Conservation (phyloP, 1,284 basidiomycete species). For the Salmacisia buchloeana region DNA sequence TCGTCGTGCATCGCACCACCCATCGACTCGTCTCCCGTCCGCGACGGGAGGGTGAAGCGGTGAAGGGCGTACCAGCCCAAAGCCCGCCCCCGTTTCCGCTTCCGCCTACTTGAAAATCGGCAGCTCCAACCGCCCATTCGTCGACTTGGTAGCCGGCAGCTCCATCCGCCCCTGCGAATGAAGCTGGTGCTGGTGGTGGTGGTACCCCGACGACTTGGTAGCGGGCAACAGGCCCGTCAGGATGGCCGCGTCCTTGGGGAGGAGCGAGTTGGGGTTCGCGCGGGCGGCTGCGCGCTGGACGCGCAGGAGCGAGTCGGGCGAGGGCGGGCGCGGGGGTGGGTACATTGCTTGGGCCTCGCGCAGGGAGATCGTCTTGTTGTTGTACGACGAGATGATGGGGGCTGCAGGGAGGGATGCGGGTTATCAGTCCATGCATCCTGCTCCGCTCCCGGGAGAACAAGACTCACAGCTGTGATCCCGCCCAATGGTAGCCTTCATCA, state of each 20-base stretch:
- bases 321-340: slow-evolving; percentile 87
- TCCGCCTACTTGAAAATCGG: too few relatives aligned
- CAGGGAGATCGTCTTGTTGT: slow-evolving; percentile 91
- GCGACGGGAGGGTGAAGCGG: too few relatives aligned
- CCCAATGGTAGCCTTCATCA: slow-evolving; percentile 97
- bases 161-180: too few relatives aligned
- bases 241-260: slow-evolving; percentile 56
- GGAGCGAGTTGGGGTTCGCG: slow-evolving; percentile 83
- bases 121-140: too few relatives aligned
- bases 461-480: slow-evolving; percentile 53
- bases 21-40: too few relatives aligned
- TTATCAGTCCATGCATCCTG: neutral
- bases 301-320: slow-evolving; percentile 72
- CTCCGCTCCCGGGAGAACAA: neutral
- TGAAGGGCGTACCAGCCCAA: too few relatives aligned
- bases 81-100: too few relatives aligned
- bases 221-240: slow-evolving; percentile 35
- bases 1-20: too few relatives aligned
- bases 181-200: too few relatives aligned
- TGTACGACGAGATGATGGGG: slow-evolving; percentile 91
- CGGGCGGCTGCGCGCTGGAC: slow-evolving; percentile 80
- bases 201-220: too few relatives aligned
- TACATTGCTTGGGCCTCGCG: slow-evolving; percentile 93
- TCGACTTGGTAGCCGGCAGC: too few relatives aligned
- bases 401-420: slow-evolving; percentile 14